Evolutionary conservation across 345 rosid genomes (phyloP), one percentile per base, ranked within the genome.

Genomic region (Trapa incisa): DNA sequence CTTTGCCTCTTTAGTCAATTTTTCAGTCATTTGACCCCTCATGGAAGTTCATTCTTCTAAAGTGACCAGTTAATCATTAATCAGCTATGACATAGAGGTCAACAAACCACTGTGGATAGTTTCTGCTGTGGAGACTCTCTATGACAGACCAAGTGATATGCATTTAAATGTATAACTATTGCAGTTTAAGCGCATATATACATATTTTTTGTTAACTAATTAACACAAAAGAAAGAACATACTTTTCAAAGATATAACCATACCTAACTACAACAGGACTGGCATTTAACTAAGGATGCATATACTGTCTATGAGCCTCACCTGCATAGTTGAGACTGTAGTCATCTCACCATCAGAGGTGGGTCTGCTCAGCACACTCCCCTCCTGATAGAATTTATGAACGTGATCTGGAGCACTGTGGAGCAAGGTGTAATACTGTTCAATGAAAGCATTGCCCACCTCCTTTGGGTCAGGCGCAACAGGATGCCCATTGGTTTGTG

Each of bases 401-500:
- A 78, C 91, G n/a, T 67, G 47, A 0, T 64, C 69, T 0, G 93
- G 86, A 2, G 77, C 70, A n/a, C 71, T 53, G 32, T 76, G 83
- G 33, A 87, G 82, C 63, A 83, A 63, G 68, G 64, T 61, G 68
- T 91, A 91, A 61, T 86, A 91, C 56, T 76, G 81, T 45, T 74
- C 52, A 68, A 87, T 84, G 65, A 91, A 91, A 63, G 80, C 82
- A 69, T 84, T 81, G 65, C 91, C 93, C 62, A 85, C 82, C 45
- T 70, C 64, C 33, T 72, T 57, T 2, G 93, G 81, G 38, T 75
- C 76, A 35, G 73, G 69, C 48, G 75, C 74, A 68, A 89, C 70
- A 45, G 81, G 42, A 64, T 17, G 53, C 22, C 68, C 68, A 41
- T 79, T 75, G 41, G 79, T 63, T 75, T 76, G 80, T 38, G 64